Evolutionary conservation across 2,329 filamentous ascomycete species (phyloP).

Genomic region (Colletotrichum agaves): DNA sequence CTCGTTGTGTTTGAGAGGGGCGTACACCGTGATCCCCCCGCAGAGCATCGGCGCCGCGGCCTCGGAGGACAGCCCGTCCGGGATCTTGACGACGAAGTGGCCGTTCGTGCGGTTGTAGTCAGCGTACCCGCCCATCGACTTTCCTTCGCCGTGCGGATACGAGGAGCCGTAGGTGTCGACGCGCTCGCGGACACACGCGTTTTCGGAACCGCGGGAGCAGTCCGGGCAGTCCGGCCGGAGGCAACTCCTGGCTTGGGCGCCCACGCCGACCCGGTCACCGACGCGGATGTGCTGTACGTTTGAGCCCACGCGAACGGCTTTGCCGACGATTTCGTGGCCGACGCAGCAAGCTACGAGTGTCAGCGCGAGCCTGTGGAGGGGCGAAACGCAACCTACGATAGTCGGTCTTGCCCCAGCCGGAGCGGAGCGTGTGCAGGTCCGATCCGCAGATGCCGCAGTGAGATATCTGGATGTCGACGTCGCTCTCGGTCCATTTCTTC

Average conservation of each 20-base stretch:
- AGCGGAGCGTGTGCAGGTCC: constrained; percentile 68
- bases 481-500: constrained; percentile 72
- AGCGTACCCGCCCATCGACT: constrained; percentile 64
- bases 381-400: constrained; percentile 47
- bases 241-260: constrained; percentile 69
- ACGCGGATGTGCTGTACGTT: constrained; percentile 61
- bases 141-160: constrained; percentile 59
- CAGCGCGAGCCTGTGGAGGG: neutral
- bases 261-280: constrained; percentile 72
- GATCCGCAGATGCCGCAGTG: constrained; percentile 75
- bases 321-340: constrained; percentile 74
- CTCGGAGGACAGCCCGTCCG: constrained; percentile 52
- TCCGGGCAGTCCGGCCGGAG: constrained; percentile 54
- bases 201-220: constrained; percentile 52
- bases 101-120: constrained; percentile 47
- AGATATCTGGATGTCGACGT: constrained; percentile 72
- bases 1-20: constrained; percentile 70
- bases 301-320: constrained; percentile 62
- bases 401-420: constrained; percentile 58
- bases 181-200: constrained; percentile 51
- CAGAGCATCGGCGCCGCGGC: constrained; percentile 73
- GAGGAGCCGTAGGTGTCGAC: constrained; percentile 64
- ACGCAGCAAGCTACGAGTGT: constrained; percentile 57
- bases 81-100: constrained; percentile 63
- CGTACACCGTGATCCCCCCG: constrained; percentile 74